A percentile compares a stretch with the other conserved stretches of the same genome.
These are phyloP conservation scores for Irpex sp. DNA, from an alignment of 1,284 basidiomycete species.

Conservation along the genomic window DNA sequence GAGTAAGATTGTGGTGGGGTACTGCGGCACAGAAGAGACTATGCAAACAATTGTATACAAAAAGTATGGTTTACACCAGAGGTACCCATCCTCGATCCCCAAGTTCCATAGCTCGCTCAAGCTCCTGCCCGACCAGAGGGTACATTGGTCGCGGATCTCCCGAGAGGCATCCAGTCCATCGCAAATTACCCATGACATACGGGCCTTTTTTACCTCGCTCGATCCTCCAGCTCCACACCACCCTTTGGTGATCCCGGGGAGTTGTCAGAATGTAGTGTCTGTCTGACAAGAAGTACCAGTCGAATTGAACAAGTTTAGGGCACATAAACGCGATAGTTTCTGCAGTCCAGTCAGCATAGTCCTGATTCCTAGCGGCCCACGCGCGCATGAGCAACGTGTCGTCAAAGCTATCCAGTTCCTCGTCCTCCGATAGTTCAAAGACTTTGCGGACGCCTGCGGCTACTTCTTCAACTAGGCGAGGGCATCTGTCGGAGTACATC, in stretches of 20 bases:
- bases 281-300: conserved; percentile 12
- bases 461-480: neutral
- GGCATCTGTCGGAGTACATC: neutral
- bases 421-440: neutral
- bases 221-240: neutral
- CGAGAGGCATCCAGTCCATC: neutral
- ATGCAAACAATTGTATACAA: too few relatives aligned
- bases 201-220: neutral
- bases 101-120: neutral
- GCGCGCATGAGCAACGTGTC: conserved; percentile 6
- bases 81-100: neutral
- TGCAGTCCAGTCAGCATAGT: conserved; percentile 3
- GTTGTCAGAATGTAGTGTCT: neutral
- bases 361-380: conserved; percentile 10
- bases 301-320: conserved; percentile 17
- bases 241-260: neutral
- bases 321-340: conserved; percentile 9
- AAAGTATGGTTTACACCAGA: too few relatives aligned
- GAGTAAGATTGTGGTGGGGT: too few relatives aligned
- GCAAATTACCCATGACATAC: neutral
- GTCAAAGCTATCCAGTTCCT: neutral
- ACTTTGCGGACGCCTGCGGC: neutral
- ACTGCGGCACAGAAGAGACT: too few relatives aligned
- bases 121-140: conserved; percentile 6
- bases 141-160: neutral